Evolutionary conservation across 192 early-diverging fungal genomes (phyloP), one percentile per base, ranked within the genome.

Genomic region (Rhizophagus clarus): DNA sequence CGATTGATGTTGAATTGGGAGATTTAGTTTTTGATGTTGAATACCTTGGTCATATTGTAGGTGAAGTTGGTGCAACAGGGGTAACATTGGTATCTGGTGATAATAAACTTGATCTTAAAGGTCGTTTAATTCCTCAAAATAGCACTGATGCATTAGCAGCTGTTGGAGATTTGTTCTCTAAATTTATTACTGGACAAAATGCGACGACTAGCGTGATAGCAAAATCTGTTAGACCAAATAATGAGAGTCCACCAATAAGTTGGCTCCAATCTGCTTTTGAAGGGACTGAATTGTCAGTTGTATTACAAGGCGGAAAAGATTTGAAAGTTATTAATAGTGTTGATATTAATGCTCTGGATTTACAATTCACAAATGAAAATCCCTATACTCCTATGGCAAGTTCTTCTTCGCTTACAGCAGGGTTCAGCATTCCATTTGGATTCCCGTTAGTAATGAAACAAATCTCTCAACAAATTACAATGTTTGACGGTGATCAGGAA

Each of bases 351-450:
- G 81, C 85, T 61, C 81, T 92, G 82, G 88, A 87, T 70, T 83
- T 92, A 72, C 82, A 81, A 32, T 92, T 90, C 73, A 83, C 78
- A 60, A 63, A 77, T 22, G 47, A 80, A 5, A 84, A 81, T 79
- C 81, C 87, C 32, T 92, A 92, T 62, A 66, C 83, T 64, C 91
- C 91, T 64, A 24, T 82, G 61, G 82, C 86, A 28, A 79, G 81
- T 69, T 85, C 88, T 42, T 81, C 85, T 42, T 72, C 76, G 24
- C 87, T 92, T 24, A 77, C 80, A 22, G 89, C 89, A 31, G 82
- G 74, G 6, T 88, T 88, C 79, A 68, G 85, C 56, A 89, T 92
- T 77, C 91, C 91, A 24, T 92, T 92, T 62, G 88, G 88, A 61
- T 92, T 92, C 76, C 74, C 85, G 32, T 61, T 92, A n/a, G 87